Conservation (phyloP, 768 basidiomycete species). For the Psilocybe tampanensis region DNA sequence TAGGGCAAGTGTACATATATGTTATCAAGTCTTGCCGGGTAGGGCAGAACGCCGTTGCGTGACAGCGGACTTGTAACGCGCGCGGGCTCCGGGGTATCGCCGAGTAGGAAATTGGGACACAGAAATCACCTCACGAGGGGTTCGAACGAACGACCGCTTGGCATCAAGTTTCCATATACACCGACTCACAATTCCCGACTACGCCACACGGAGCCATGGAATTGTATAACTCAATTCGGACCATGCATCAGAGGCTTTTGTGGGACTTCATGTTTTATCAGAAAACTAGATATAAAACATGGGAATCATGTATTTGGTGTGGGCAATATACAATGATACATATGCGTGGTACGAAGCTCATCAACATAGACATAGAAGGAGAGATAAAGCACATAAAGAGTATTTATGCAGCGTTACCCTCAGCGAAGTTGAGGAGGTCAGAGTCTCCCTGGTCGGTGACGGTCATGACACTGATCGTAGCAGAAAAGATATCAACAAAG, state of each 20-base stretch:
- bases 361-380: conserved; percentile 13
- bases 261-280: not conserved
- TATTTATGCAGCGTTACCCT: conserved; percentile 64
- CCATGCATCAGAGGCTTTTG: no score
- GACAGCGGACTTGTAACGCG: no score
- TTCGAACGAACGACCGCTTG: conserved; percentile 7
- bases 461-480: conserved; percentile 83
- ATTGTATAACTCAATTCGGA: no score
- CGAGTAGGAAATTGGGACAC: not conserved
- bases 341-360: not conserved
- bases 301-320: not conserved
- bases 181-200: conserved; percentile 2
- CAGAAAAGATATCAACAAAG: not conserved
- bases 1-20: no score
- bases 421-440: conserved; percentile 88
- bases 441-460: conserved; percentile 96
- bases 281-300: not conserved
- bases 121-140: conserved; percentile 2
- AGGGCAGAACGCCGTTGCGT: no score
- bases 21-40: no score
- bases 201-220: not conserved
- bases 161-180: not conserved
- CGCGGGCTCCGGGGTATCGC: not conserved
- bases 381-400: conserved; percentile 1
- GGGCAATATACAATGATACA: conserved; percentile 4